Conservation (phyloP, 164 flowering plant species). For the Sedum album region DNA sequence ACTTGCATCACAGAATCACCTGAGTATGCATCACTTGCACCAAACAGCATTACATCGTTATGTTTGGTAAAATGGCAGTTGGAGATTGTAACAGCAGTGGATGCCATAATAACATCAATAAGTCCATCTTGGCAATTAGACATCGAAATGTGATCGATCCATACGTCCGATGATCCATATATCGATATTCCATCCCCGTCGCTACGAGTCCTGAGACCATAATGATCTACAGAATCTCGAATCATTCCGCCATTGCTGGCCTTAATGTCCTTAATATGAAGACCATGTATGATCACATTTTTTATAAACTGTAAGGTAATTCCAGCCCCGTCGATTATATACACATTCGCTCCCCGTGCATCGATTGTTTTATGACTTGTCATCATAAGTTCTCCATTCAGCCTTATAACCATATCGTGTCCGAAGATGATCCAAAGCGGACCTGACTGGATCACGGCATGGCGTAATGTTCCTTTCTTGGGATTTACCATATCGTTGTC, state of each 20-base stretch:
- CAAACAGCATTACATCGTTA: slow-evolving; percentile 67
- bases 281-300: slow-evolving; percentile 49
- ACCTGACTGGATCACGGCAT: slow-evolving; percentile 40
- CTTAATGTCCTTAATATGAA: slow-evolving; percentile 43
- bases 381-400: slow-evolving; percentile 37
- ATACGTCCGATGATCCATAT: slow-evolving; percentile 44
- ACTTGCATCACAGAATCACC: slow-evolving; percentile 51
- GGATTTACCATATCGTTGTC: slow-evolving; percentile 60
- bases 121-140: slow-evolving; percentile 54
- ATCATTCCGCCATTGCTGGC: slow-evolving; percentile 39
- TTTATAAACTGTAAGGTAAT: slow-evolving; percentile 41
- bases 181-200: slow-evolving; percentile 69
- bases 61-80: slow-evolving; percentile 66
- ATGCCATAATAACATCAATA: slow-evolving; percentile 44
- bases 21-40: slow-evolving; percentile 39
- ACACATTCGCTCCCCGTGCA: slow-evolving; percentile 45
- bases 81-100: slow-evolving; percentile 74
- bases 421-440: slow-evolving; percentile 72
- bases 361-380: slow-evolving; percentile 43
- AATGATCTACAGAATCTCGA: slow-evolving; percentile 40
- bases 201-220: slow-evolving; percentile 30
- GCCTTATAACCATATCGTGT: slow-evolving; percentile 41
- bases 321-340: slow-evolving; percentile 45
- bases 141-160: slow-evolving; percentile 70
- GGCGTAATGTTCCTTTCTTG: slow-evolving; percentile 55